Conservation (phyloP, 2,329 filamentous ascomycete species). For the Cercospora nicotianae region DNA sequence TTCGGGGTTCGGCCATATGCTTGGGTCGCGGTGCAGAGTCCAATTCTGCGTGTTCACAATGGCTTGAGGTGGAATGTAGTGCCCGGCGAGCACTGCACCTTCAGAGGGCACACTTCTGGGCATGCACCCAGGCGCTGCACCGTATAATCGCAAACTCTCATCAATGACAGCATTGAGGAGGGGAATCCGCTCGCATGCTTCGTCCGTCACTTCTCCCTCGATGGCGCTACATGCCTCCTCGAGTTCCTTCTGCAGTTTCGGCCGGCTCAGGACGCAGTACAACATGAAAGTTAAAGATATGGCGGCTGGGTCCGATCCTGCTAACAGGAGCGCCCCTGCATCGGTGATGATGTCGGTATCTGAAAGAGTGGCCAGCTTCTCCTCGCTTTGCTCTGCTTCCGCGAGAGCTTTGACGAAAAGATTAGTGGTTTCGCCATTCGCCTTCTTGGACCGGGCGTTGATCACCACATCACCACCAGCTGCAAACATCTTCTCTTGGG, state of each 20-base stretch:
- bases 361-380: neutral
- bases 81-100: neutral
- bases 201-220: neutral
- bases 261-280: neutral
- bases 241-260: neutral
- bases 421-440: neutral
- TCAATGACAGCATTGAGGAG: neutral
- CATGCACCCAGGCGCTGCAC: neutral
- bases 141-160: neutral
- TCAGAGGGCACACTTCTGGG: neutral
- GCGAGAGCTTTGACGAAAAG: neutral
- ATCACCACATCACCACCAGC: neutral
- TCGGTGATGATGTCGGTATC: neutral
- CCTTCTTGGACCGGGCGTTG: neutral
- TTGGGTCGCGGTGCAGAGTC: conserved; percentile 31
- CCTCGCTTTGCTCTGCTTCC: neutral
- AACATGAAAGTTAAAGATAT: neutral
- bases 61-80: neutral
- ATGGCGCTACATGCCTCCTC: neutral
- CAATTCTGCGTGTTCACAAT: conserved; percentile 32
- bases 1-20: conserved; percentile 28
- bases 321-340: neutral
- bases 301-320: neutral
- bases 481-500: neutral
- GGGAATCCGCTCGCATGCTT: neutral